Percentiles rank a stretch among this genome's conserved stretches.
These are phyloP conservation scores for Suillus occidentalis DNA, from an alignment of 768 basidiomycete genomes.

Conservation along the genomic window DNA sequence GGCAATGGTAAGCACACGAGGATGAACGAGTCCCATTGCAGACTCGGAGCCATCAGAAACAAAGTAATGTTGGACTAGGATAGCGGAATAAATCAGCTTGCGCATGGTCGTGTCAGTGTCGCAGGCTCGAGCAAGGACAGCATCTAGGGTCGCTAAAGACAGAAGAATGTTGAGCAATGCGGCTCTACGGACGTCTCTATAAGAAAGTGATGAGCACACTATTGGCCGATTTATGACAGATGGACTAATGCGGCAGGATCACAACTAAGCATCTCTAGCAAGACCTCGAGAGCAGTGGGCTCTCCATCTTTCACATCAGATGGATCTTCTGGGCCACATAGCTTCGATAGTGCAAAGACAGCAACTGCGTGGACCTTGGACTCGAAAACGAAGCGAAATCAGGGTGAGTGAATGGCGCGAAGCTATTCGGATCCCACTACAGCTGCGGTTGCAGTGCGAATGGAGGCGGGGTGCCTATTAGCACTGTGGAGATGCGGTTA, in stretches of 20 bases:
- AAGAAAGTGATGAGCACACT: not conserved
- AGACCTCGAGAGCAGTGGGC: constrained; percentile 51
- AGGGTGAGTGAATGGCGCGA: no score
- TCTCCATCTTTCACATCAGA: constrained; percentile 51
- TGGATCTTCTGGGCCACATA: constrained; percentile 69
- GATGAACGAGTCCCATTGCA: constrained; percentile 60
- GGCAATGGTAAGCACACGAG: constrained; percentile 59
- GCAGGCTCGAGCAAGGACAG: constrained; percentile 72
- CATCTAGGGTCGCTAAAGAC: constrained; percentile 52
- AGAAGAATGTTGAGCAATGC: constrained; percentile 71
- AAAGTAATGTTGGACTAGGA: constrained; percentile 50
- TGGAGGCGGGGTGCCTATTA: no score
- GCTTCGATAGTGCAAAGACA: constrained; percentile 73
- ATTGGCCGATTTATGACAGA: not conserved
- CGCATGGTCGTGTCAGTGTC: constrained; percentile 79
- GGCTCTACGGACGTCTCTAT: constrained; percentile 85
- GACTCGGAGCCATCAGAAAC: constrained; percentile 18
- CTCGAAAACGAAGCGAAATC: no score
- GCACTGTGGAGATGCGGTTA: no score
- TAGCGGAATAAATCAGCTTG: constrained; percentile 63
- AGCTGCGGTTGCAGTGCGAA: no score
- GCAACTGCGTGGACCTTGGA: no score
- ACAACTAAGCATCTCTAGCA: constrained; percentile 64
- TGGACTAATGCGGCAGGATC: constrained; percentile 68
- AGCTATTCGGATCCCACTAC: no score